Base-by-base conservation (phyloP, 495 filamentous ascomycete genomes). In the Bacidia rubella region DNA sequence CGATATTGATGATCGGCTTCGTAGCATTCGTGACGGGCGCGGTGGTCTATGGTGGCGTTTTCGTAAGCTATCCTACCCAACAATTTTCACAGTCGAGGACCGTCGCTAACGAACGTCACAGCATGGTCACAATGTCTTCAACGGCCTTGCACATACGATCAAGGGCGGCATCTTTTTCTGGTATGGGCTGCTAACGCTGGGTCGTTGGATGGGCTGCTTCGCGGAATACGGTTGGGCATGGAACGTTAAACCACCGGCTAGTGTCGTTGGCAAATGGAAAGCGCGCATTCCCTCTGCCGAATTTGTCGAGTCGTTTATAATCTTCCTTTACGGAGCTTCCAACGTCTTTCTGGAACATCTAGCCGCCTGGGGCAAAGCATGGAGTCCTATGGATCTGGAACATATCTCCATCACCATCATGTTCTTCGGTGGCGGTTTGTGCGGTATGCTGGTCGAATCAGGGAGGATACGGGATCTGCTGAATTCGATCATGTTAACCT, bases 81-180 rank as follows among this genome's bases (percentile, higher is more conserved):
- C 22, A 25, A 39, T 53, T 23, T 11, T n/a, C n/a, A n/a, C n/a
- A n/a, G n/a, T n/a, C n/a, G n/a, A n/a, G n/a, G n/a, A n/a, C n/a
- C n/a, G n/a, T n/a, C 32, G 44, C 64, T 62, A 52, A 60, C 40
- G 25, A 20, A 17, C 21, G 52, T 47, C 21, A 22, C 56, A 81
- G 78, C 75, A 78, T 59, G 76, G 70, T 11, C 61, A 62, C 29
- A 69, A 74, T 20, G 67, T 93, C 46, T 92, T 95, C 74, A 90
- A 83, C 60, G 87, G 89, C 3, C 72, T 95, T 32, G 90, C 92
- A 27, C 92, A 97, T 66, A 93, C 86, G 66, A 85, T 96, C 64
- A 98, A 97, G 63, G 92, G 90, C 49, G 87, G 87, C n/a, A 86
- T 97, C 52, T 98, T 98, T 69, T 86, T 96, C 67, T 87, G 87